Evolutionary conservation across 805 yeast species (phyloP), one percentile per base, ranked within the genome.

Genomic region (Candida oleophila): DNA sequence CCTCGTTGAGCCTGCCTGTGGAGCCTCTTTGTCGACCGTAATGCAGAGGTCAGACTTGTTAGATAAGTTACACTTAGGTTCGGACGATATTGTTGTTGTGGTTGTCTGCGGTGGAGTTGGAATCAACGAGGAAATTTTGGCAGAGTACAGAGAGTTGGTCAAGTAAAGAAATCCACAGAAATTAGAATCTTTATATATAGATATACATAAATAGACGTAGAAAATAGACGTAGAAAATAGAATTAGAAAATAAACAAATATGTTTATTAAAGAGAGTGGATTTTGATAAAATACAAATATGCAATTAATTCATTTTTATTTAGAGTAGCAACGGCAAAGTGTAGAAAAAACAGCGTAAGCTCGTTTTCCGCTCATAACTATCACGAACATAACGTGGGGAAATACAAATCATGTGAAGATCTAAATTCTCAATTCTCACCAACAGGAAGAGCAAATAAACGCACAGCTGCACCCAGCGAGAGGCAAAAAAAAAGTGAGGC

Each of bases 1-100:
- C 40, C 63, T 80, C 20, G 78, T 82, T 0, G 89, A 85, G 59
- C 89, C 89, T 0, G 89, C 89, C 1, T 85, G 89, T 61, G 89
- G 89, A 3, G 87, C 87, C 1, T 80, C 88, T 0, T 59, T 85
- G 22, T 75, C 83, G 19, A 70, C 81, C 16, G 76, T 73, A n/a
- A 77, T 74, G 54, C 57, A 72, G 40, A 62, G 63, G 49, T 42
- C 64, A 11, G 62, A 58, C 3, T 46, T 65, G 19, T 49, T 75
- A 34, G 48, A 52, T 22, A 47, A 64, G 18, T 41, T 59, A 2
- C 49, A 61, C 36, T 54, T 77, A 41, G 35, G 55, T 3, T 43
- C 58, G 9, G 77, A 78, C 39, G 74, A 71, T 44, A 65, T 77
- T 8, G 64, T 82, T 2, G 74, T 82, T 3, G 65, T 81, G 2